Conservation (phyloP, 148 eudicot species). For the Simmondsia chinensis region DNA sequence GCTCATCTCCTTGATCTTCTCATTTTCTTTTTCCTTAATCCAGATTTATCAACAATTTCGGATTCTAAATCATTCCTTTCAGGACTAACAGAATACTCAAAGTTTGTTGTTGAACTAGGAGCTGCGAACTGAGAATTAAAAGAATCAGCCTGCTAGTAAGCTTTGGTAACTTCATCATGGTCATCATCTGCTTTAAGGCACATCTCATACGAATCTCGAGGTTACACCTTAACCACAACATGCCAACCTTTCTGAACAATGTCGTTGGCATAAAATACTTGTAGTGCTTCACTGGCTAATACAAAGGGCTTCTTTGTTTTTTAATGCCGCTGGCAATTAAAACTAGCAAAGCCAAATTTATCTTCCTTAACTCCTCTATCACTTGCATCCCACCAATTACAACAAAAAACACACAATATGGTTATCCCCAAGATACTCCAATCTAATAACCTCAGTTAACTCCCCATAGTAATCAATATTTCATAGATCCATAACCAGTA, state of each 20-base stretch:
- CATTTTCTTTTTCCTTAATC: too few species aligned
- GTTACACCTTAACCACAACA: neutral
- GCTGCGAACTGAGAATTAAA: too few species aligned
- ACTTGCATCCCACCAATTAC: conserved; percentile 2
- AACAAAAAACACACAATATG: neutral
- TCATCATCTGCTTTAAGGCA: neutral
- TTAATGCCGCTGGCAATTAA: neutral
- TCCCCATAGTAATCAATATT: neutral
- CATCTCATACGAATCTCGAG: neutral
- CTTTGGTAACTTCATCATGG: too few species aligned
- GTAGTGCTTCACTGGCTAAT: neutral
- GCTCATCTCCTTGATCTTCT: too few species aligned
- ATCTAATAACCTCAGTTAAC: neutral
- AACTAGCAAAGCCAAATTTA: conserved; percentile 3
- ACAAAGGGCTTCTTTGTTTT: conserved; percentile 2
- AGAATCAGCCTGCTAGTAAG: too few species aligned
- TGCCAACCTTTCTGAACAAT: neutral
- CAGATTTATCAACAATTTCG: too few species aligned
- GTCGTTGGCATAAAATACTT: neutral
- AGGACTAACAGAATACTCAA: too few species aligned
- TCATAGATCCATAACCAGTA: neutral
- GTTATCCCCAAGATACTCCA: neutral
- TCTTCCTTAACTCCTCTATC: neutral
- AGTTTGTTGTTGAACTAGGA: too few species aligned
- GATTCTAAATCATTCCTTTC: too few species aligned